phyloP scores from a whole-genome alignment of 495 filamentous ascomycete species.

The Glarea lozoyensis region DNA sequence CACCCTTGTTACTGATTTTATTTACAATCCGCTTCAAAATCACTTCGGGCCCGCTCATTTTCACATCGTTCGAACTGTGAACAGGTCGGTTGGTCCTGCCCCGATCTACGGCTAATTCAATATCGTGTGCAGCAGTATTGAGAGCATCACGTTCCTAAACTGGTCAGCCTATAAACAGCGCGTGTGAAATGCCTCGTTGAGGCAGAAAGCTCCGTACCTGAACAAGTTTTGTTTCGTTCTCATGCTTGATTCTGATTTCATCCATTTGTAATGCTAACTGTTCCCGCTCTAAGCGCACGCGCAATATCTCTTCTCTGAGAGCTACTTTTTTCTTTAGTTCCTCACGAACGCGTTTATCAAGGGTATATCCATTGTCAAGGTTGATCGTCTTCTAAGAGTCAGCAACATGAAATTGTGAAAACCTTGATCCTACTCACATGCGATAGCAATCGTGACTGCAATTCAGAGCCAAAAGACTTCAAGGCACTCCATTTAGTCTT shows the following conservation, averaged over 20 bases:
- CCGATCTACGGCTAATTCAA: conserved; percentile 38
- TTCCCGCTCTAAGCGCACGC: conserved; percentile 55
- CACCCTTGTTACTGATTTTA: conserved; percentile 32
- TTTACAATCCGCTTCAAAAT: conserved; percentile 36
- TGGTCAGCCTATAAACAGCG: not conserved
- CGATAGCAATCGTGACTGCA: conserved; percentile 54
- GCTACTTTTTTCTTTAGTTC: conserved; percentile 55
- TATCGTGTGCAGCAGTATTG: conserved; percentile 44
- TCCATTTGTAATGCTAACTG: conserved; percentile 62
- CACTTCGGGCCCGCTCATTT: conserved; percentile 37
- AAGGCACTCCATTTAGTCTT: conserved; percentile 54
- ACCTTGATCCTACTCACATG: conserved; percentile 31
- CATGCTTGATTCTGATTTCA: conserved; percentile 52
- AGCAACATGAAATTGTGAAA: conserved; percentile 17
- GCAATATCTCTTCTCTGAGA: conserved; percentile 55
- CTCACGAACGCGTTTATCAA: conserved; percentile 52
- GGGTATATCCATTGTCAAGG: conserved; percentile 55
- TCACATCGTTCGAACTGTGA: not conserved
- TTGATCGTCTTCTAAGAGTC: conserved; percentile 35
- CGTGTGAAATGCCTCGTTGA: too few species aligned
- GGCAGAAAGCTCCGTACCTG: conserved; percentile 30
- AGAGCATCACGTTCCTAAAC: conserved; percentile 35
- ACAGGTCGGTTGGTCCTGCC: conserved; percentile 4
- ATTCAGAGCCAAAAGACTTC: conserved; percentile 58
- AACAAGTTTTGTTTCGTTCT: conserved; percentile 36